phyloP scores from a whole-genome alignment of 140 eudicot species.

The Flaveria floridana region DNA sequence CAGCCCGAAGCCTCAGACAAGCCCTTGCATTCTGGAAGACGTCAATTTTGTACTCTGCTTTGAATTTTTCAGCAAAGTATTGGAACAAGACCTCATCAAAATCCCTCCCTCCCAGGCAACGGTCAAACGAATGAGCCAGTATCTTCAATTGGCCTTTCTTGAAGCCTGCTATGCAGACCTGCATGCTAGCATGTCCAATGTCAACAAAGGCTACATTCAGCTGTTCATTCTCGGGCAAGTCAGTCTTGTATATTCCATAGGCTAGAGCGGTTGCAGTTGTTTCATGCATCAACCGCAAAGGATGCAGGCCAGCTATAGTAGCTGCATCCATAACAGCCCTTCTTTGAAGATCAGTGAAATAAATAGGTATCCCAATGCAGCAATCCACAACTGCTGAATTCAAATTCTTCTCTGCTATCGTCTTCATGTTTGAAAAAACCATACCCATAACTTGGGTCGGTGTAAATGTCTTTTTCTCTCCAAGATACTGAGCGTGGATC shows the following conservation, averaged over 20 bases:
- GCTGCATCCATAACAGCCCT: slow-evolving; percentile 95
- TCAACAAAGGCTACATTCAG: slow-evolving; percentile 83
- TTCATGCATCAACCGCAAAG: slow-evolving; percentile 82
- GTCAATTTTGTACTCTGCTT: slow-evolving; percentile 73
- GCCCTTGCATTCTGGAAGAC: slow-evolving; percentile 89
- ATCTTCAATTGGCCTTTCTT: slow-evolving; percentile 84
- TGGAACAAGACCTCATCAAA: slow-evolving; percentile 83
- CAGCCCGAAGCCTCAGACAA: slow-evolving; percentile 81
- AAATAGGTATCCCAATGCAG: slow-evolving; percentile 87
- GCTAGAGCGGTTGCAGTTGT: slow-evolving; percentile 95
- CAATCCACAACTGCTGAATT: slow-evolving; percentile 92
- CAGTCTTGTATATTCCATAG: slow-evolving; percentile 89
- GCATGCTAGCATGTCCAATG: slow-evolving; percentile 87
- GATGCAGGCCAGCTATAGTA: slow-evolving; percentile 80
- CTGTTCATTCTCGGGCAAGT: slow-evolving; percentile 83
- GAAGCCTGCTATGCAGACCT: slow-evolving; percentile 83
- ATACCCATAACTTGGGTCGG: slow-evolving; percentile 88
- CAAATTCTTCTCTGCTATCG: slow-evolving; percentile 76
- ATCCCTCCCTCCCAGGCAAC: slow-evolving; percentile 82
- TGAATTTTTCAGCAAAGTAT: slow-evolving; percentile 76
- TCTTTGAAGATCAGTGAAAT: slow-evolving; percentile 90
- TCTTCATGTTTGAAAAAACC: slow-evolving; percentile 78
- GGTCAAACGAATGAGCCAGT: slow-evolving; percentile 80
- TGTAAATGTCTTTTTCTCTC: slow-evolving; percentile 66
- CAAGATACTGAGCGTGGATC: slow-evolving; percentile 74